Conservation (phyloP, 108 stramenopile genomes). For the Skeletonema tropicum region DNA sequence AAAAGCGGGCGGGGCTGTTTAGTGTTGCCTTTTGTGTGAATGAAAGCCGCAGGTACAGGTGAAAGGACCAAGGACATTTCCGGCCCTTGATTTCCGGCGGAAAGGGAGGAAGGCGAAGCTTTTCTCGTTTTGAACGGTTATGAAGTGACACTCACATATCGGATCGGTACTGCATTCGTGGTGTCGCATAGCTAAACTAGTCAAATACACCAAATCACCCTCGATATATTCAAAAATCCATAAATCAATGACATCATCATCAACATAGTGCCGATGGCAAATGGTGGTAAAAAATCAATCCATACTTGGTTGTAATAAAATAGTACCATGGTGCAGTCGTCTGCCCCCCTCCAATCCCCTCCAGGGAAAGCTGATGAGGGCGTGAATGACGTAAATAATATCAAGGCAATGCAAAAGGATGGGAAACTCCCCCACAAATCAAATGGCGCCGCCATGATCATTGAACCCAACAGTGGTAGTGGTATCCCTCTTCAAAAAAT, state of each 20-base stretch:
- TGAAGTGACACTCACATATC: no score
- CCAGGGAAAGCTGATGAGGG: conserved; percentile 22
- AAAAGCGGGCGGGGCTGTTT: no score
- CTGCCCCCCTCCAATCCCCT: background rate
- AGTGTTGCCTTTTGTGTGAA: no score
- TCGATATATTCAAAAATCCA: background rate
- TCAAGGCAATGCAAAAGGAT: conserved; percentile 2
- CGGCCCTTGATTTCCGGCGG: no score
- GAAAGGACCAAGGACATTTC: no score
- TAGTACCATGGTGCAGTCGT: background rate
- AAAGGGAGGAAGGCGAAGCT: no score
- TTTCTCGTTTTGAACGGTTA: no score
- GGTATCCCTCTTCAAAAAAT: background rate
- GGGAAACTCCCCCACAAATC: background rate
- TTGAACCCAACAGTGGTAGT: background rate
- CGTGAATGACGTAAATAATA: conserved; percentile 11
- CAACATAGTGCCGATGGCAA: background rate
- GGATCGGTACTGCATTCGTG: no score
- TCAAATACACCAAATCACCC: no score
- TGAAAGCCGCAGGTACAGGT: no score
- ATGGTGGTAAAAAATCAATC: background rate
- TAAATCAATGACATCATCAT: background rate
- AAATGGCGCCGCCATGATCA: background rate
- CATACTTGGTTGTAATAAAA: background rate
- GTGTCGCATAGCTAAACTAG: no score